A percentile compares a stretch with the other conserved stretches of the same genome.
Conservation (phyloP, 306 rosid species). For the Lathyrus tuberosus region DNA sequence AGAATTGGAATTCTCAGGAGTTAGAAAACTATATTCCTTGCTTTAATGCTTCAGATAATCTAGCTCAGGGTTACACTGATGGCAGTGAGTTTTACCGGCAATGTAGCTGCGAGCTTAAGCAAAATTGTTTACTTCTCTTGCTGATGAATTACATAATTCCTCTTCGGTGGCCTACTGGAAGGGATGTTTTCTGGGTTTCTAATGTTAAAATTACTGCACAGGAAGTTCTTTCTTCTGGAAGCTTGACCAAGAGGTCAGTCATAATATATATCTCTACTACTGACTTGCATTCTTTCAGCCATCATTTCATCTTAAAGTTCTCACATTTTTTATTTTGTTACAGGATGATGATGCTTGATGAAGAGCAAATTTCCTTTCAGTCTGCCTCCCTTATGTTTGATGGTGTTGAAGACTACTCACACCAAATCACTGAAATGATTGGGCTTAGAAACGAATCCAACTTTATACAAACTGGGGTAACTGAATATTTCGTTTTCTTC, state of each 20-base stretch:
- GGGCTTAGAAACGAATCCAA: slow-evolving; percentile 94
- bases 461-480: slow-evolving; percentile 91
- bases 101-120: slow-evolving; percentile 62
- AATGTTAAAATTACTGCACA: slow-evolving; percentile 92
- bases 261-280: slow-evolving; percentile 18
- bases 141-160: slow-evolving; percentile 91
- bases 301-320: slow-evolving; percentile 24
- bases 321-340: slow-evolving; percentile 35
- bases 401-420: slow-evolving; percentile 94
- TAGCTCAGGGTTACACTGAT: slow-evolving; percentile 59
- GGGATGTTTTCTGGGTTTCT: slow-evolving; percentile 89
- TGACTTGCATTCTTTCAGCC: slow-evolving; percentile 24
- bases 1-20: slow-evolving; percentile 80
- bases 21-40: slow-evolving; percentile 87
- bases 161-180: slow-evolving; percentile 97
- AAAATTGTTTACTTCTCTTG: slow-evolving; percentile 76
- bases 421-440: slow-evolving; percentile 99
- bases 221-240: slow-evolving; percentile 96
- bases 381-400: slow-evolving; percentile 92
- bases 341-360: slow-evolving; percentile 99
- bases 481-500: slow-evolving; percentile 34
- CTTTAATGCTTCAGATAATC: slow-evolving; percentile 71
- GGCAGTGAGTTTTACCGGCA: slow-evolving; percentile 66
- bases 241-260: slow-evolving; percentile 89
- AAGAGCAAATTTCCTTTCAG: slow-evolving; percentile 97